phyloP scores from a whole-genome alignment of 1,284 basidiomycete genomes.

The Bjerkandera adusta region DNA sequence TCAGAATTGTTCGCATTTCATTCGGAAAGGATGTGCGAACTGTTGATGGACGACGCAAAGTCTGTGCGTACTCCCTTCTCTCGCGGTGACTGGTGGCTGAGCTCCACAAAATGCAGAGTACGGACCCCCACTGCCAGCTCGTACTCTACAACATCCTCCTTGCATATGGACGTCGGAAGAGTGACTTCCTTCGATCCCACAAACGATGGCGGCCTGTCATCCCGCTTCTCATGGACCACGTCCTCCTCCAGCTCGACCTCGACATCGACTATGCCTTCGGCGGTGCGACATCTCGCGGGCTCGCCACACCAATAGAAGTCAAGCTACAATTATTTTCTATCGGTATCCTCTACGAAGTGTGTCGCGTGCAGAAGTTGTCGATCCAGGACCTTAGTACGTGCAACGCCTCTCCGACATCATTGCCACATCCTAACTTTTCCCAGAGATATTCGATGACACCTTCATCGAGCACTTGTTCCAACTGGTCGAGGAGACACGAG shows the following conservation, averaged over 20 bases:
- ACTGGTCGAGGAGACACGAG: constrained; percentile 88
- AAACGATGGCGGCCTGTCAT: constrained; percentile 83
- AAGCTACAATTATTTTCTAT: constrained; percentile 74
- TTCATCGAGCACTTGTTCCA: constrained; percentile 94
- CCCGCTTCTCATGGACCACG: constrained; percentile 79
- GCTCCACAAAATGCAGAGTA: constrained; percentile 49
- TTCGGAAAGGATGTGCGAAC: constrained; percentile 85
- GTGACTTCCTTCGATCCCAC: constrained; percentile 72
- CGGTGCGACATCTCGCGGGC: constrained; percentile 34
- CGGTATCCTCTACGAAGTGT: constrained; percentile 85
- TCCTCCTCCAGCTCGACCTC: constrained; percentile 67
- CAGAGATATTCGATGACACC: constrained; percentile 76
- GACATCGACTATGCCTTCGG: constrained; percentile 61
- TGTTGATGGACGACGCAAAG: constrained; percentile 67
- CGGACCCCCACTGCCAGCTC: constrained; percentile 85
- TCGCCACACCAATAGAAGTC: constrained; percentile 74
- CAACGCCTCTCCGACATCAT: not conserved
- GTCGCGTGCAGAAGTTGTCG: constrained; percentile 82
- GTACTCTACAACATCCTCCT: constrained; percentile 81
- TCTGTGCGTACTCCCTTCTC: constrained; percentile 43
- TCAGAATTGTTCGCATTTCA: constrained; percentile 87
- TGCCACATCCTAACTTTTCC: constrained; percentile 8
- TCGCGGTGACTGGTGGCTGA: not conserved
- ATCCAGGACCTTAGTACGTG: constrained; percentile 71
- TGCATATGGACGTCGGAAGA: constrained; percentile 68